Base-by-base conservation (phyloP, 371 early-diverging fungal genomes). In the Circinella minor region DNA sequence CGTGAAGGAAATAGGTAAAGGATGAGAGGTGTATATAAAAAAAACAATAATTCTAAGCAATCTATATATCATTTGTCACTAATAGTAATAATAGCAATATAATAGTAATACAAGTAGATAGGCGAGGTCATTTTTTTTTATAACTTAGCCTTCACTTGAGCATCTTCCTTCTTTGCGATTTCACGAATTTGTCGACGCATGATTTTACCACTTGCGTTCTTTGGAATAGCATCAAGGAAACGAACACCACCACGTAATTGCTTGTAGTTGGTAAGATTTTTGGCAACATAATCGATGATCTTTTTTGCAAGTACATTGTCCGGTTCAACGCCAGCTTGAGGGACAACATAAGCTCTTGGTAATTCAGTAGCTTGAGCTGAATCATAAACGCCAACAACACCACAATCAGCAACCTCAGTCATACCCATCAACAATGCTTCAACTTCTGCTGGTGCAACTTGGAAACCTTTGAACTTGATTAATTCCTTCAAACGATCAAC, bases 321-420 rank as follows among this genome's bases (percentile, higher is more conserved):
- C 11, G 66, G 60, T 18, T 68, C 61, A 11, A 46, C 66, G 2
- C 36, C 49, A 14, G 63, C 36, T 60, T 77, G 67, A 20, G 91
- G 83, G 1, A 94, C 94, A 60, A 95, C 75, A 67, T 86, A 95
- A 0, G 94, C 97, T 11, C 87, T 77, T 14, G 96, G 97, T 18
- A 93, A 73, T 71, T 96, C 96, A 0, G 95, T 95, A 1, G 89
- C 91, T 47, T 85, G 80, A 38, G 78, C 76, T 43, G 82, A 80
- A 60, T 88, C 89, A 59, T 88, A 88, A 0, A 84, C 78, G 36
- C 91, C 91, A 65, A 93, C 80, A 3, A 94, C 94, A 43, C 93
- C 92, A 6, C 88, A 88, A 71, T 97, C 96, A 10, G 85, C 83
- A 15, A 97, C 84, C 13, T 71, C 73, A 6, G 89, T 86, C 67